Percentiles rank a stretch among this genome's conserved stretches.
phyloP scores from a whole-genome alignment of 768 basidiomycete genomes.

The Coprinopsis marcescibilis region DNA sequence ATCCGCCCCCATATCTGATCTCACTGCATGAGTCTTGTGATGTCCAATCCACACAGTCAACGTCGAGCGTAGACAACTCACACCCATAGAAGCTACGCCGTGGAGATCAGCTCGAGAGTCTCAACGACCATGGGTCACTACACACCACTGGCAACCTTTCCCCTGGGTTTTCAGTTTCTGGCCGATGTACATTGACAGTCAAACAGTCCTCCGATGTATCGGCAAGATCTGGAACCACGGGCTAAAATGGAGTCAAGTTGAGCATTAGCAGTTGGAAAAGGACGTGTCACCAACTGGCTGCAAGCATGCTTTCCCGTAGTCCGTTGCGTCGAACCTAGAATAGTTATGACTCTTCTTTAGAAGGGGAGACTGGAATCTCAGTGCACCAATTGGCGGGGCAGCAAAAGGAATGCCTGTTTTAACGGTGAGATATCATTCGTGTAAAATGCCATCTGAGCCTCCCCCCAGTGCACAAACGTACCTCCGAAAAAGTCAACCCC shows the following conservation, averaged over 20 bases:
- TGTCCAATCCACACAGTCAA: background rate
- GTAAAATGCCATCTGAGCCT: no score
- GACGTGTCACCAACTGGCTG: constrained; percentile 31
- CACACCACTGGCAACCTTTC: background rate
- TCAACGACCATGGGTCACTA: no score
- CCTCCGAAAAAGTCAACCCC: constrained; percentile 43
- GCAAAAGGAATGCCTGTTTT: constrained; percentile 53
- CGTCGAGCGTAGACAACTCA: constrained; percentile 18
- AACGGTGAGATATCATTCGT: no score
- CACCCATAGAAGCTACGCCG: constrained; percentile 35
- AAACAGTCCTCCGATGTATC: background rate
- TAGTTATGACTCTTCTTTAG: constrained; percentile 33
- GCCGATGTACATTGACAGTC: background rate
- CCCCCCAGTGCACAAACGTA: no score
- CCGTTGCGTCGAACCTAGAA: constrained; percentile 36
- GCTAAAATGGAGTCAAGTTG: no score
- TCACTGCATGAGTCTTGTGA: background rate
- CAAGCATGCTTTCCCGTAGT: constrained; percentile 42
- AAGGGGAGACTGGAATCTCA: constrained; percentile 41
- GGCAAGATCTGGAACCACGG: no score
- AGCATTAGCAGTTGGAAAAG: no score
- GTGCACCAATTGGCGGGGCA: constrained; percentile 42
- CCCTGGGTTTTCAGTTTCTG: background rate
- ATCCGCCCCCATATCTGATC: constrained; percentile 31
- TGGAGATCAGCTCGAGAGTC: no score